Evolutionary conservation across 148 eudicot genomes (phyloP).

Genomic region (Nepenthes gracilis): DNA sequence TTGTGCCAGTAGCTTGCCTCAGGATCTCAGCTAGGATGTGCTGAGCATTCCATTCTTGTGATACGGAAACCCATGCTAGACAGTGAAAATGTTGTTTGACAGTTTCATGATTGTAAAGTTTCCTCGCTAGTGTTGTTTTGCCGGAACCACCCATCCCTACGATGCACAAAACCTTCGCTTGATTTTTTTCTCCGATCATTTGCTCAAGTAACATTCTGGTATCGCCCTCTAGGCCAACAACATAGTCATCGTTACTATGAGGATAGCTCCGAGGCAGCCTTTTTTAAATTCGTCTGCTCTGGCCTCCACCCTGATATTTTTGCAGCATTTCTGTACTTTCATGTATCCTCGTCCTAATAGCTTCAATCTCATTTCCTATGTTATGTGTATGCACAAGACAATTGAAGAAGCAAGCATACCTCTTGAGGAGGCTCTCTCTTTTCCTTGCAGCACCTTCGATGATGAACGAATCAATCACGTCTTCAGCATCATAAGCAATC

Average conservation of each 20-base stretch:
- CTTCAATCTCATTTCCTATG: constrained; percentile 2
- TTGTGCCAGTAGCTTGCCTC: neutral
- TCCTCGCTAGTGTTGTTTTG: constrained; percentile 18
- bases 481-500: constrained; percentile 18
- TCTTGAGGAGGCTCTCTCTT: neutral
- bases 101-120: constrained; percentile 7
- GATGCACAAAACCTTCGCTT: neutral
- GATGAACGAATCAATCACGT: constrained; percentile 12
- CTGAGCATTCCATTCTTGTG: constrained; percentile 2
- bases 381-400: constrained; percentile 1
- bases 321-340: constrained; percentile 2
- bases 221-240: constrained; percentile 12
- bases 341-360: neutral
- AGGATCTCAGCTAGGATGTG: constrained; percentile 2
- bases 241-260: constrained; percentile 2
- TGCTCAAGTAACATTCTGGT: neutral
- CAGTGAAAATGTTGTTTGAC: constrained; percentile 9
- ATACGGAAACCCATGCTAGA: constrained; percentile 15
- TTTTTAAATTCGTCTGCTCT: neutral
- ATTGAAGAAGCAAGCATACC: neutral
- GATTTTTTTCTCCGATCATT: neutral
- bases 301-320: neutral
- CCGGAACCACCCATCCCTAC: constrained; percentile 30
- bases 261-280: neutral
- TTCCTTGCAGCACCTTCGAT: neutral